Percentiles rank a stretch among this genome's conserved stretches.
phyloP scores from a whole-genome alignment of 2,329 filamentous ascomycete species.

The Fusarium albosuccineum region DNA sequence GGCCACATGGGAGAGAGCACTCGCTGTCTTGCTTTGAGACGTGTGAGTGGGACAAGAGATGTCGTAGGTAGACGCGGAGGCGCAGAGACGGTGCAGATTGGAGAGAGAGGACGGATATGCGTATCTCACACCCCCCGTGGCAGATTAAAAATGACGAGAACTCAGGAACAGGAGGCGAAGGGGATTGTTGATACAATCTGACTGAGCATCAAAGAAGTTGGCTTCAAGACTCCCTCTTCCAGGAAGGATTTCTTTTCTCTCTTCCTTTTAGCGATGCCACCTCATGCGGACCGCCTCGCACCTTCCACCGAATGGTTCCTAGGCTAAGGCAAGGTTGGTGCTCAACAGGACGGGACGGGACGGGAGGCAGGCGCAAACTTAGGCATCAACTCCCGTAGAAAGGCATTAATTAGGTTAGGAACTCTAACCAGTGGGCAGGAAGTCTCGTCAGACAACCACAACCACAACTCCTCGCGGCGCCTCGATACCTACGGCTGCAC shows the following conservation, averaged over 20 bases:
- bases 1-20: constrained; percentile 36
- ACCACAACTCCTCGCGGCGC: too few relatives aligned
- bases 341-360: neutral
- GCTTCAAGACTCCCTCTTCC: neutral
- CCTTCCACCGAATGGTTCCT: neutral
- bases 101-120: neutral
- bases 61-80: constrained; percentile 9
- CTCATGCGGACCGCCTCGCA: neutral
- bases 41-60: constrained; percentile 27
- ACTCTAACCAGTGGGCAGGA: neutral
- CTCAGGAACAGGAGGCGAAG: constrained; percentile 17
- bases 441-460: neutral
- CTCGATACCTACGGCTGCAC: too few relatives aligned
- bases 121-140: constrained; percentile 10
- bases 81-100: constrained; percentile 9
- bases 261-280: constrained; percentile 3
- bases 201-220: constrained; percentile 8
- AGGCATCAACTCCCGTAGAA: neutral
- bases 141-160: neutral
- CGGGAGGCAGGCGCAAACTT: constrained; percentile 4
- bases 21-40: constrained; percentile 39
- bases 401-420: neutral
- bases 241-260: neutral
- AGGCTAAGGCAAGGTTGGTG: neutral
- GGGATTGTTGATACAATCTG: constrained; percentile 7